Evolutionary conservation across 1,284 basidiomycete genomes (phyloP).

Genomic region (Microbotryum lychnidis-dioicae): DNA sequence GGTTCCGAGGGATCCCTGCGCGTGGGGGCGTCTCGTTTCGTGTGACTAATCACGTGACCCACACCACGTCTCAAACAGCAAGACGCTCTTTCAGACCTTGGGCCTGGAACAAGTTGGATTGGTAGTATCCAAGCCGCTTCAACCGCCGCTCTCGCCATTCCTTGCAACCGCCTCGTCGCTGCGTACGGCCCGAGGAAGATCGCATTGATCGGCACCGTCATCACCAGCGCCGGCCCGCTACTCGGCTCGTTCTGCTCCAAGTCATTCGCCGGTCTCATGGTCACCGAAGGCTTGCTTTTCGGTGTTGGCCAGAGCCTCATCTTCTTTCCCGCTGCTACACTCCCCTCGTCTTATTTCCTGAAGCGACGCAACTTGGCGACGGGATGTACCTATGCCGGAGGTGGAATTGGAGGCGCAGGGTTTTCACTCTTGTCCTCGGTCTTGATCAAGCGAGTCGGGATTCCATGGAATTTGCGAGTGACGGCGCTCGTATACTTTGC

Average conservation of each 20-base stretch:
- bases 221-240: conserved; percentile 7
- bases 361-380: conserved; percentile 17
- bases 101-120: neutral
- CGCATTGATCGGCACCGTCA: conserved; percentile 5
- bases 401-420: conserved; percentile 13
- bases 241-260: conserved; percentile 13
- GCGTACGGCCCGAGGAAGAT: conserved; percentile 11
- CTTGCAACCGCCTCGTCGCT: conserved; percentile 4
- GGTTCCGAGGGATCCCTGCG: no score
- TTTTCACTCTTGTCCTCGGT: conserved; percentile 11
- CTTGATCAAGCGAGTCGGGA: conserved; percentile 1
- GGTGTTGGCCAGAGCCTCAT: conserved; percentile 12
- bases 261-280: no score
- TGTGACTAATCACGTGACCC: no score
- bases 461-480: conserved; percentile 19
- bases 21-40: no score
- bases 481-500: conserved; percentile 4
- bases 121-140: conserved; percentile 10
- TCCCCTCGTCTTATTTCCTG: conserved; percentile 17
- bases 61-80: no score
- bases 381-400: conserved; percentile 17
- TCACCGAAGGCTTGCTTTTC: conserved; percentile 5
- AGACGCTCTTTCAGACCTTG: no score
- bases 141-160: conserved; percentile 15
- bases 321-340: conserved; percentile 12